Conservation (phyloP, 2,329 filamentous ascomycete genomes). For the Boeremia exigua region DNA sequence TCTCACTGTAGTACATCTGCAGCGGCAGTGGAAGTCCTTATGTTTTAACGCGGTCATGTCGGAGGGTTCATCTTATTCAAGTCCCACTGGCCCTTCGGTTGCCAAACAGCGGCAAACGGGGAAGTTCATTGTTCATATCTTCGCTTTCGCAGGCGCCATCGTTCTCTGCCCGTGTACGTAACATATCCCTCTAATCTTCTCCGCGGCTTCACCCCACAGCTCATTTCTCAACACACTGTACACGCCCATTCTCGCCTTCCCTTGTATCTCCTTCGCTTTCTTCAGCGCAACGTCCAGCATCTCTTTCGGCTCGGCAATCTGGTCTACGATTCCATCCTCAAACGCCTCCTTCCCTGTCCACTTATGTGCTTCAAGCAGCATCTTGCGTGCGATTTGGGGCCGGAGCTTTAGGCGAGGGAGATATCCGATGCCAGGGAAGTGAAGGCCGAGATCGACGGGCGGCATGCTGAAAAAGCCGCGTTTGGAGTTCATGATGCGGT, state of each 20-base stretch:
- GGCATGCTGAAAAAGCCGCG: constrained; percentile 51
- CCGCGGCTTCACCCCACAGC: constrained; percentile 60
- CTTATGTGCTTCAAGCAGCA: constrained; percentile 62
- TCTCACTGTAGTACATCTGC: no score
- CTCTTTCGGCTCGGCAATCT: constrained; percentile 52
- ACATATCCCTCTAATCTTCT: constrained; percentile 59
- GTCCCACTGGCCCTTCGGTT: no score
- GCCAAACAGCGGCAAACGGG: no score
- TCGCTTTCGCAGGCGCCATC: constrained; percentile 55
- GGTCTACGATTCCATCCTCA: constrained; percentile 61
- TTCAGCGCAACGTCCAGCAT: constrained; percentile 58
- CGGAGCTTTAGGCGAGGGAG: constrained; percentile 60
- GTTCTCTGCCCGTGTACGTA: constrained; percentile 59
- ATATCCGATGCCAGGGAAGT: constrained; percentile 62
- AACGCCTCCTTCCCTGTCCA: constrained; percentile 61
- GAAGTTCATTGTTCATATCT: constrained; percentile 46
- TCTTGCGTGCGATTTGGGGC: constrained; percentile 60
- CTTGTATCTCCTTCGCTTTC: constrained; percentile 52
- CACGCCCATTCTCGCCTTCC: constrained; percentile 56
- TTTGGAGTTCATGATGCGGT: constrained; percentile 50
- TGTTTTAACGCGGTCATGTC: no score
- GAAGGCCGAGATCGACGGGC: constrained; percentile 61
- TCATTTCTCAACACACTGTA: constrained; percentile 60
- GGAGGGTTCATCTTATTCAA: no score
- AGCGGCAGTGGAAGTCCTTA: no score